These are phyloP conservation scores for Phaeosphaeriaceae sp. DNA, from an alignment of 2,329 filamentous ascomycete species.

Conservation along the genomic window DNA sequence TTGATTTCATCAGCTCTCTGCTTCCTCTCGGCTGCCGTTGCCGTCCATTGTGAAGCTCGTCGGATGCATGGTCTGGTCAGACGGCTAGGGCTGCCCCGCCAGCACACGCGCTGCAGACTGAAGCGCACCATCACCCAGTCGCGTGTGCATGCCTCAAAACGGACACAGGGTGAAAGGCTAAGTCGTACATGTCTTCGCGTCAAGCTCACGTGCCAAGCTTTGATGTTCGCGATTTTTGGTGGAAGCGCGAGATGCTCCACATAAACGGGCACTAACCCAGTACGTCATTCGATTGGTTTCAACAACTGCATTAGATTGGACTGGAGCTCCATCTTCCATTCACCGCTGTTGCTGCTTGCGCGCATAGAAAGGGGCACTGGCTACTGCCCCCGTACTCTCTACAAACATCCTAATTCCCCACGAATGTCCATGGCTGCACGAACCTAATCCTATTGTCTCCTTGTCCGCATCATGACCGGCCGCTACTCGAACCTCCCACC, in stretches of 20 bases:
- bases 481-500: conserved; percentile 46
- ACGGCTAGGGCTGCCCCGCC: conserved; percentile 29
- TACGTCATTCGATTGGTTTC: conserved; percentile 21
- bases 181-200: conserved; percentile 1
- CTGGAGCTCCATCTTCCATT: conserved; percentile 21
- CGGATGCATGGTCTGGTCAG: conserved; percentile 10
- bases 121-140: conserved; percentile 38
- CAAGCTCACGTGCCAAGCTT: conserved; percentile 16
- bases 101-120: conserved; percentile 29
- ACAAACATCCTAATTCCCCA: conserved; percentile 1
- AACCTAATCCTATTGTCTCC: conserved; percentile 13
- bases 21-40: conserved; percentile 5
- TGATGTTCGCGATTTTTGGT: conserved; percentile 19
- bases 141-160: conserved; percentile 19
- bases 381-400: conserved; percentile 15
- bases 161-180: background rate
- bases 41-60: conserved; percentile 12
- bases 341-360: conserved; percentile 15
- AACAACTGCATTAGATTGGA: conserved; percentile 18
- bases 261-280: conserved; percentile 28
- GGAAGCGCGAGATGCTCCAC: conserved; percentile 9
- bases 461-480: conserved; percentile 42
- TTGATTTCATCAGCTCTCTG: conserved; percentile 10
- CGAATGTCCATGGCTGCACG: conserved; percentile 34
- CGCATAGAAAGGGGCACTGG: conserved; percentile 16